Conservation (phyloP, 768 basidiomycete species). For the Lactarius tabidus region DNA sequence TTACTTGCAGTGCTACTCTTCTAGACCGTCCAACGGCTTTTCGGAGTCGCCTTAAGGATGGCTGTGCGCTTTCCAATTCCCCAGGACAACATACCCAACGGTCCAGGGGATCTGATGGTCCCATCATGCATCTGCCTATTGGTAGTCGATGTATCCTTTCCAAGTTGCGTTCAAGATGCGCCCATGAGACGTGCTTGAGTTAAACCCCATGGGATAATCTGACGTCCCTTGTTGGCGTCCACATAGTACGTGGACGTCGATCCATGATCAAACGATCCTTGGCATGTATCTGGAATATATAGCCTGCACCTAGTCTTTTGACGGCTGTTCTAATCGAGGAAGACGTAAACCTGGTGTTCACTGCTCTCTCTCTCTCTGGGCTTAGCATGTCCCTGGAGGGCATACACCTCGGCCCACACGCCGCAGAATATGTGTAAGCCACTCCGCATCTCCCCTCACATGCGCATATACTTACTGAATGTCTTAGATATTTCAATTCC, state of each 20-base stretch:
- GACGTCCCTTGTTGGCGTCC: neutral
- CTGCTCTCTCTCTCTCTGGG: neutral
- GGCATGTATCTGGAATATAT: neutral
- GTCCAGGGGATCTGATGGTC: neutral
- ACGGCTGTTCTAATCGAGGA: neutral
- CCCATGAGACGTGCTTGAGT: neutral
- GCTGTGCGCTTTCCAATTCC: neutral
- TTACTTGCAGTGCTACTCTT: neutral
- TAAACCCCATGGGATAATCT: neutral
- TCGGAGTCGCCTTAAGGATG: neutral
- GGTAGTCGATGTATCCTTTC: neutral
- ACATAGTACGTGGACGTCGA: neutral
- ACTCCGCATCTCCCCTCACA: neutral
- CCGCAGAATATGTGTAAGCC: constrained; percentile 1
- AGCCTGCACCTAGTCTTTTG: neutral
- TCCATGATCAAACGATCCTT: neutral
- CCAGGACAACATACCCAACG: neutral
- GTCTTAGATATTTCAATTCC: constrained; percentile 10
- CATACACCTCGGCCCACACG: neutral
- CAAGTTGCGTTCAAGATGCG: neutral
- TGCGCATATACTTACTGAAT: neutral
- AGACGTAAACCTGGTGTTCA: neutral
- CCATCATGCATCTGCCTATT: neutral
- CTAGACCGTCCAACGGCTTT: neutral
- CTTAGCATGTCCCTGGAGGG: constrained; percentile 10